Evolutionary conservation across 768 basidiomycete genomes (phyloP).

Genomic region (Mrakia gelida): DNA sequence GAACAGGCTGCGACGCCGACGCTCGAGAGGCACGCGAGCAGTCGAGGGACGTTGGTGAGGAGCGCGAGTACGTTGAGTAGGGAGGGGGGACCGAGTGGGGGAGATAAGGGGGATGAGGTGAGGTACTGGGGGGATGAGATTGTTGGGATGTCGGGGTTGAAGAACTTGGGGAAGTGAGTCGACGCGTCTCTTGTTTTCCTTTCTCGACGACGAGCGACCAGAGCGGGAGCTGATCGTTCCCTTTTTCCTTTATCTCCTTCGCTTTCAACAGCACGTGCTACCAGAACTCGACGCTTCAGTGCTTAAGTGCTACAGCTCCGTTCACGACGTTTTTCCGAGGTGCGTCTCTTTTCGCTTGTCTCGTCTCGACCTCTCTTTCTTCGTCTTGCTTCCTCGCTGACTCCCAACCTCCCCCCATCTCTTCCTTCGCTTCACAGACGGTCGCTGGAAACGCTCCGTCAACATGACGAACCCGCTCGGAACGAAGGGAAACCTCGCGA

Average conservation of each 20-base stretch:
- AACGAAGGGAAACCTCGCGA: slow-evolving; percentile 74
- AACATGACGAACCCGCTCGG: slow-evolving; percentile 56
- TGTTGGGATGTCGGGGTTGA: slow-evolving; percentile 76
- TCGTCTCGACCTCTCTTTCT: too few species aligned
- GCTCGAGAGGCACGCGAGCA: slow-evolving; percentile 66
- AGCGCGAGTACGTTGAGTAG: slow-evolving; percentile 40
- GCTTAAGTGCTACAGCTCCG: slow-evolving; percentile 87
- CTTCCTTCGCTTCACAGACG: slow-evolving; percentile 50
- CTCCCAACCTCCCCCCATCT: too few species aligned
- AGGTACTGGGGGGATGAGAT: slow-evolving; percentile 77
- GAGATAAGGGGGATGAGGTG: slow-evolving; percentile 67
- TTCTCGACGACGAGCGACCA: background rate
- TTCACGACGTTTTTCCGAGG: slow-evolving; percentile 90
- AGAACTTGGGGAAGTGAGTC: slow-evolving; percentile 62
- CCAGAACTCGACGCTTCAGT: slow-evolving; percentile 98
- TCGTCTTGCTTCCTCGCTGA: too few species aligned
- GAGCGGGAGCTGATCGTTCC: background rate
- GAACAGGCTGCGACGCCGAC: slow-evolving; percentile 63
- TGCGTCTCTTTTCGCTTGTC: slow-evolving; percentile 44
- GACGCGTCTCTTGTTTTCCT: too few species aligned
- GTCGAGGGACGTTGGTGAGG: slow-evolving; percentile 39
- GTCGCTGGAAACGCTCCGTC: slow-evolving; percentile 68
- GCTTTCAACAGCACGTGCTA: slow-evolving; percentile 85
- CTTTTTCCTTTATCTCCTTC: background rate
- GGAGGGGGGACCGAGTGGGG: slow-evolving; percentile 11